Evolutionary conservation across 2,329 filamentous ascomycete genomes (phyloP).

Genomic region (Colletotrichum noveboracense): DNA sequence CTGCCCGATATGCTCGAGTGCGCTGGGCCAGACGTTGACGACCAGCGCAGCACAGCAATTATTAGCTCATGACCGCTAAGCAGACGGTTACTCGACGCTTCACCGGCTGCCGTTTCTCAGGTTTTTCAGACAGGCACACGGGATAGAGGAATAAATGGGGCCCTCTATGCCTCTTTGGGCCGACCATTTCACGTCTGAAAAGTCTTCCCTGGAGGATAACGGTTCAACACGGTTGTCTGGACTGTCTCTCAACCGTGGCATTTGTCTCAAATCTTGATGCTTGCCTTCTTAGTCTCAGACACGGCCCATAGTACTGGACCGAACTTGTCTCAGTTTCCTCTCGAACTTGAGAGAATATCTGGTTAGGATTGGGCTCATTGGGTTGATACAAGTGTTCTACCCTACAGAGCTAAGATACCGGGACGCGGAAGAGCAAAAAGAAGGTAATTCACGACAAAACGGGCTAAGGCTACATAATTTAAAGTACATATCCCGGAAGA

Average conservation of each 20-base stretch:
- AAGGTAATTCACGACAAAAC: not conserved
- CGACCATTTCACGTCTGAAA: not conserved
- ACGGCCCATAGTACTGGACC: not conserved
- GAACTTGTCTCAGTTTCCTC: too few species aligned
- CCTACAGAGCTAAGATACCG: not conserved
- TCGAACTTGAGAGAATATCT: not conserved
- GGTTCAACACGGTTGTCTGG: not conserved
- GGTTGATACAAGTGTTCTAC: not conserved
- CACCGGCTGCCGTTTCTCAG: not conserved
- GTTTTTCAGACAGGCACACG: not conserved
- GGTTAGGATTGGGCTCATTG: not conserved
- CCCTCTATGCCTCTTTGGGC: not conserved
- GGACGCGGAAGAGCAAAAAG: not conserved
- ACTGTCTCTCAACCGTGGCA: not conserved
- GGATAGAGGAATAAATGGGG: not conserved
- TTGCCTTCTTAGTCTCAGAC: not conserved
- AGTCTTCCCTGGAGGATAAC: not conserved
- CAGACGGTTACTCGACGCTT: not conserved
- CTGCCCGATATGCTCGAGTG: not conserved
- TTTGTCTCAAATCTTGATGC: not conserved
- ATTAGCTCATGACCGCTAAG: conserved; percentile 2
- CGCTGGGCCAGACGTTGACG: not conserved
- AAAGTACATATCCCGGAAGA: not conserved
- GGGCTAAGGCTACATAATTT: conserved; percentile 3
- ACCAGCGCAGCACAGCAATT: conserved; percentile 1